Evolutionary conservation across 495 filamentous ascomycete genomes (phyloP).

Genomic region (Achaetomiella virescens): DNA sequence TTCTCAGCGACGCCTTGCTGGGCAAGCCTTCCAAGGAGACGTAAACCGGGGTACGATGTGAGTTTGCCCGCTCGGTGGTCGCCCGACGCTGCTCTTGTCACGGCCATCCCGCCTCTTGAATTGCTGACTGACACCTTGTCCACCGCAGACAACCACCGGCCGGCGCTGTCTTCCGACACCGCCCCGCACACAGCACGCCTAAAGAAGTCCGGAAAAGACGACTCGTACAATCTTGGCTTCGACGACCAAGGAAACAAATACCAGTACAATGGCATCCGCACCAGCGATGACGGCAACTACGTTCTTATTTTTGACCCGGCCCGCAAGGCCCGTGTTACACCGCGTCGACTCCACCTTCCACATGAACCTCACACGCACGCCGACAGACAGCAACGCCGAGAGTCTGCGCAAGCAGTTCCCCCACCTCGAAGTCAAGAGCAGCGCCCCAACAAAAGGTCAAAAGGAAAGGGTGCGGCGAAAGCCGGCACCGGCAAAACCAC

Average conservation of each 20-base stretch:
- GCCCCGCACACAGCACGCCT: conserved; percentile 41
- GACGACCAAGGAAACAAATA: conserved; percentile 44
- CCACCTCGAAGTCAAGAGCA: conserved; percentile 32
- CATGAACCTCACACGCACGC: conserved; percentile 49
- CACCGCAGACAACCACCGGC: conserved; percentile 48
- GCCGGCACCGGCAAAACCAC: conserved; percentile 20
- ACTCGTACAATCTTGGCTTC: conserved; percentile 42
- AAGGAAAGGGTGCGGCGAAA: conserved; percentile 18
- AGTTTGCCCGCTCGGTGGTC: conserved; percentile 8
- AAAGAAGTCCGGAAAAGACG: conserved; percentile 38
- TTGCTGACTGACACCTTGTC: neutral
- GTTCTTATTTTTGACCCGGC: conserved; percentile 50
- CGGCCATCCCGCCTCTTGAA: neutral
- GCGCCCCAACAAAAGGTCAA: conserved; percentile 10
- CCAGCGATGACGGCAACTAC: conserved; percentile 44
- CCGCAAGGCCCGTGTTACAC: conserved; percentile 50
- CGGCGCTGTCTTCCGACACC: conserved; percentile 38
- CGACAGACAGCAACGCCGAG: conserved; percentile 34
- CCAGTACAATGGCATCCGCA: conserved; percentile 44
- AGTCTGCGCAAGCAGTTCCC: conserved; percentile 37
- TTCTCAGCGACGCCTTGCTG: conserved; percentile 49
- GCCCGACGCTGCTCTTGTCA: neutral
- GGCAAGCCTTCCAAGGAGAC: conserved; percentile 48
- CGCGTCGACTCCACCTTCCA: conserved; percentile 53
- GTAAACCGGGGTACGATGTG: conserved; percentile 50